Evolutionary conservation across 192 early-diverging fungal species (phyloP), one percentile per base, ranked within the genome.

Genomic region (Lobosporangium transversale): DNA sequence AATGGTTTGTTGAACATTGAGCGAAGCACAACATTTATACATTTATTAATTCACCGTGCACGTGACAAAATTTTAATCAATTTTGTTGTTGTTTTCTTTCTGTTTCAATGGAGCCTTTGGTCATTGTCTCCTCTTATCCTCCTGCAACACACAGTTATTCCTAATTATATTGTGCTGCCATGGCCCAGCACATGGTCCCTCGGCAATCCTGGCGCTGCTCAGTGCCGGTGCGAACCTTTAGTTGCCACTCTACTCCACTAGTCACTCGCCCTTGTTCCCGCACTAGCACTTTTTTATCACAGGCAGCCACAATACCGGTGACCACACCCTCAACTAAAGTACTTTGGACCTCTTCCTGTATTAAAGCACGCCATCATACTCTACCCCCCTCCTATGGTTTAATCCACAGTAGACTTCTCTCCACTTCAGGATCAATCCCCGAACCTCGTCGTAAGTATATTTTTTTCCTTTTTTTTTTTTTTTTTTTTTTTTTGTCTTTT

Each of bases 151-250:
- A 5, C 23, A 27, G 5, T 50, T 24, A 14, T 26, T 50, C 23
- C 45, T n/a, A n/a, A n/a, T n/a, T n/a, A n/a, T n/a, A n/a, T n/a
- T n/a, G n/a, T 33, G 24, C 49, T 36, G 37, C 0, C 53, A 74
- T 74, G 70, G 70, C 48, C 45, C 70, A 74, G 32, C 50, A 62
- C 33, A 42, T 74, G 57, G 61, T 70, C 42, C 32, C 50, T 26
- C 44, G 70, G 44, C 62, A 65, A 59, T 57, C 70, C 17, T 74
- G 70, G 70, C 70, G 62, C 42, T 62, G 55, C 12, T 58, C 43
- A n/a, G n/a, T n/a, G n/a, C n/a, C n/a, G n/a, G n/a, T n/a, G n/a
- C n/a, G n/a, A n/a, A n/a, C n/a, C n/a, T n/a, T n/a, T n/a, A n/a
- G n/a, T n/a, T n/a, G n/a, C n/a, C n/a, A 10, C 37, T 40, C 37